Percentiles rank a stretch among this genome's conserved stretches.
Evolutionary conservation across 768 basidiomycete genomes (phyloP).

Genomic region (Termitomyces sp.): DNA sequence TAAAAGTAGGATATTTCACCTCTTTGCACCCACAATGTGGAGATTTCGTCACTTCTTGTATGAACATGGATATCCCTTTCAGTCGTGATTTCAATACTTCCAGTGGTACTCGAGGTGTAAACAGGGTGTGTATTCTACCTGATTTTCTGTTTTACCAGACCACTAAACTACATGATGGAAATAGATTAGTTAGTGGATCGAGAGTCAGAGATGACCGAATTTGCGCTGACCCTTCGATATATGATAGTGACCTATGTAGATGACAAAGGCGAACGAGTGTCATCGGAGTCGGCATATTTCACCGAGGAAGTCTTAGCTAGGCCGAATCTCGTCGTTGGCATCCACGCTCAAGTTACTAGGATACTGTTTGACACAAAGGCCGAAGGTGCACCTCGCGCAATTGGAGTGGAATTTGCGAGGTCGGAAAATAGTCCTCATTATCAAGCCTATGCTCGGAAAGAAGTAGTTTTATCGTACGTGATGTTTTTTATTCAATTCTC

Average conservation of each 20-base stretch:
- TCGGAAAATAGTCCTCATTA: conserved; percentile 28
- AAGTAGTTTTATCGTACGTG: conserved; percentile 49
- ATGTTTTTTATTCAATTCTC: not conserved
- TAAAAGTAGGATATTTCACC: conserved; percentile 47
- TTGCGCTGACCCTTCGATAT: not conserved
- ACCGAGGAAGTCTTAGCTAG: conserved; percentile 52
- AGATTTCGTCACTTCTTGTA: conserved; percentile 48
- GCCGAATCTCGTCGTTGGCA: conserved; percentile 54
- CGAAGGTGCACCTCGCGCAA: conserved; percentile 32
- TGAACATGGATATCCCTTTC: conserved; percentile 43
- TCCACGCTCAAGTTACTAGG: conserved; percentile 46
- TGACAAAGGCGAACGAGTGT: conserved; percentile 40
- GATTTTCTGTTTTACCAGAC: not conserved
- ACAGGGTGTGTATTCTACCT: conserved; percentile 34
- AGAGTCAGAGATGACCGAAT: not conserved
- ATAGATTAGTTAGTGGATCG: conserved; percentile 23
- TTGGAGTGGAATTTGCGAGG: conserved; percentile 51
- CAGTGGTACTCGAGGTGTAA: conserved; percentile 47
- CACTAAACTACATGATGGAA: not conserved
- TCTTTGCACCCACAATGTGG: conserved; percentile 29
- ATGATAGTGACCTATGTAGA: conserved; percentile 61
- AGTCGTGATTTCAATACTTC: conserved; percentile 52
- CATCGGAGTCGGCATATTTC: conserved; percentile 59
- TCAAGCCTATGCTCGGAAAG: conserved; percentile 41
- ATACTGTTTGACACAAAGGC: conserved; percentile 36